Base-by-base conservation (phyloP, 306 rosid genomes). In the Castanea crenata region DNA sequence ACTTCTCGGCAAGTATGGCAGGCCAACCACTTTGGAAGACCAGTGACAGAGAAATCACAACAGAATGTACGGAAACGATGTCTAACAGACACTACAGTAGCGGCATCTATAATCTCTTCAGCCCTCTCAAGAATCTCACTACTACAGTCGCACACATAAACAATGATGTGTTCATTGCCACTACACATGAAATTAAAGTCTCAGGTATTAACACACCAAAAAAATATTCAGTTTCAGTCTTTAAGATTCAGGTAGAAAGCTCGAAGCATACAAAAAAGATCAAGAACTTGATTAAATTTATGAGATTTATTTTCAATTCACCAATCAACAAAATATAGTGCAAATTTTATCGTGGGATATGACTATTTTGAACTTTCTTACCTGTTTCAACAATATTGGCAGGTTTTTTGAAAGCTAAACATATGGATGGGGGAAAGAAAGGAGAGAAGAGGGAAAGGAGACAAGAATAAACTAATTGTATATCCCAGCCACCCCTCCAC, bases 141-240 rank as follows among this genome's bases (percentile, higher is more conserved):
- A 71, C 99, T 90, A 74, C 99, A 95, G 72, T 95, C 99, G 27
- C 99, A 95, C 51, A 96, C 97, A 86, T 90, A 95, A 71, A 95
- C 89, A 73, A 73, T n/a, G 62, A 82, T 70, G 57, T 80, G 85
- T 79, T 89, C 91, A 67, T 90, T 91, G 75, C 89, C 95, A 69
- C 99, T 92, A 76, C 86, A 75, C 75, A 82, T 8, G 21, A 81
- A 84, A 86, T 19, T 20, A 56, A 21, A 49, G 32, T 38, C 46
- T 38, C 46, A 7, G 46, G 46, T 38, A 1, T 38, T 38, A 38
- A 38, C 46, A 38, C 44, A 38, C 46, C 46, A 41, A 41, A 7
- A 38, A 41, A 41, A 41, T 41, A 41, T 41, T 41, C 46, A 41
- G 46, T 41, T 41, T 41, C 12, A 8, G 46, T 44, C 76, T 44